Conservation (phyloP, 169 alveolate species). For the Babesia bigemina region DNA sequence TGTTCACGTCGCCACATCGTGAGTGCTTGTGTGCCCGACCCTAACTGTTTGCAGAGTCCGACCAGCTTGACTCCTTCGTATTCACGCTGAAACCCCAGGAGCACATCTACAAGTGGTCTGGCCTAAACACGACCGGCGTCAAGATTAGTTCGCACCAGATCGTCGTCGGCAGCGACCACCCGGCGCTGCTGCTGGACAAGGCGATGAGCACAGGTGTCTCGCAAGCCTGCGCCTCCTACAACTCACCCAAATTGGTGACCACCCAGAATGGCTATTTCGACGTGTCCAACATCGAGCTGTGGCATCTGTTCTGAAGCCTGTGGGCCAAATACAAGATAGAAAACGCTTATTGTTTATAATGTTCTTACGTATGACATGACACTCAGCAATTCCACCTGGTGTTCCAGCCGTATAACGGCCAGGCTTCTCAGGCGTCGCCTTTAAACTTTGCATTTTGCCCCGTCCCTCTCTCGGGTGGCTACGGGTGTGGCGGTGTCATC, state of each 20-base stretch:
- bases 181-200: constrained; percentile 59
- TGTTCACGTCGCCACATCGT: constrained; percentile 50
- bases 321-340: neutral
- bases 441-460: too few species aligned
- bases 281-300: constrained; percentile 42
- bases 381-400: too few species aligned
- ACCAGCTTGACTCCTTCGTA: constrained; percentile 48
- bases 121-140: constrained; percentile 33
- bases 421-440: too few species aligned
- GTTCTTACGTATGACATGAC: too few species aligned
- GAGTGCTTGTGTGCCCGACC: neutral
- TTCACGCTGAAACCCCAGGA: constrained; percentile 46
- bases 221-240: constrained; percentile 52
- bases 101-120: constrained; percentile 43
- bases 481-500: neutral
- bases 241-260: constrained; percentile 57
- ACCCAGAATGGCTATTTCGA: constrained; percentile 32
- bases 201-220: constrained; percentile 42
- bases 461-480: too few species aligned
- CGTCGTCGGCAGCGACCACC: constrained; percentile 53
- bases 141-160: constrained; percentile 48
- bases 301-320: constrained; percentile 41
- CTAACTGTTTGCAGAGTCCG: constrained; percentile 7
- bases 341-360: too few species aligned
- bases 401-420: too few species aligned